phyloP scores from a whole-genome alignment of 1,284 basidiomycete species.

The Kalmanozyma brasiliensis region DNA sequence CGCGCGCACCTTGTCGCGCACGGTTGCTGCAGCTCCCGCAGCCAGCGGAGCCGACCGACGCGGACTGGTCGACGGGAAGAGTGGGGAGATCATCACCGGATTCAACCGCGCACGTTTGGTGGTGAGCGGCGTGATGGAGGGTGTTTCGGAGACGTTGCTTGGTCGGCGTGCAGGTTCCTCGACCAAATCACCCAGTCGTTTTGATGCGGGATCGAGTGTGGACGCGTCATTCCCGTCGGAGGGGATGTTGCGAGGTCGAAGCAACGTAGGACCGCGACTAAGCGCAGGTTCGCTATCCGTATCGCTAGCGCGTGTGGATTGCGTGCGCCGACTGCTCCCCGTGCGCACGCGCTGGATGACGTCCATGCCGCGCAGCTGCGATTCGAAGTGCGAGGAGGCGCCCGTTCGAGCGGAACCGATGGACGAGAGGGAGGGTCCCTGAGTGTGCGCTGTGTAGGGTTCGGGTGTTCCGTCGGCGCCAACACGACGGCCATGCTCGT shows the following conservation, averaged over 20 bases:
- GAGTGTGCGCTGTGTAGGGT: constrained; percentile 12
- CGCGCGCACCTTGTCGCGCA: constrained; percentile 52
- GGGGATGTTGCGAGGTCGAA: constrained; percentile 29
- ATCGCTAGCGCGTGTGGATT: constrained; percentile 39
- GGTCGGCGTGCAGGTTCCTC: too few relatives aligned
- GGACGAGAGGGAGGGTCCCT: constrained; percentile 46
- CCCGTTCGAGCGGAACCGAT: constrained; percentile 50
- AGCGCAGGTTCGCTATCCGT: constrained; percentile 29
- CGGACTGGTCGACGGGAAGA: constrained; percentile 33
- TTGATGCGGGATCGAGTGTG: constrained; percentile 14
- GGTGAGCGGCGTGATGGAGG: constrained; percentile 55
- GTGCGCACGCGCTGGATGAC: constrained; percentile 59
- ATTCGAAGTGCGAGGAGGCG: constrained; percentile 53
- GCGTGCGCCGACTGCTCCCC: constrained; percentile 41
- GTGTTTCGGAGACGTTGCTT: constrained; percentile 52
- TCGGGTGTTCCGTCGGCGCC: background rate
- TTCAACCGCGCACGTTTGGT: constrained; percentile 59
- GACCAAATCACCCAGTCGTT: constrained; percentile 12
- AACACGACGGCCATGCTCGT: constrained; percentile 33
- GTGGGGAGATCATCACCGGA: constrained; percentile 46
- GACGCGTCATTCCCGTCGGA: constrained; percentile 12
- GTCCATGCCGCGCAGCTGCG: constrained; percentile 52
- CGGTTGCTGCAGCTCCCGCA: constrained; percentile 14
- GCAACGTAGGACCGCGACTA: constrained; percentile 30
- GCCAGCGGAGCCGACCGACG: background rate